A percentile compares a stretch with the other conserved stretches of the same genome.
Conservation (phyloP, 768 basidiomycete genomes). For the Cantharellus anzutake region DNA sequence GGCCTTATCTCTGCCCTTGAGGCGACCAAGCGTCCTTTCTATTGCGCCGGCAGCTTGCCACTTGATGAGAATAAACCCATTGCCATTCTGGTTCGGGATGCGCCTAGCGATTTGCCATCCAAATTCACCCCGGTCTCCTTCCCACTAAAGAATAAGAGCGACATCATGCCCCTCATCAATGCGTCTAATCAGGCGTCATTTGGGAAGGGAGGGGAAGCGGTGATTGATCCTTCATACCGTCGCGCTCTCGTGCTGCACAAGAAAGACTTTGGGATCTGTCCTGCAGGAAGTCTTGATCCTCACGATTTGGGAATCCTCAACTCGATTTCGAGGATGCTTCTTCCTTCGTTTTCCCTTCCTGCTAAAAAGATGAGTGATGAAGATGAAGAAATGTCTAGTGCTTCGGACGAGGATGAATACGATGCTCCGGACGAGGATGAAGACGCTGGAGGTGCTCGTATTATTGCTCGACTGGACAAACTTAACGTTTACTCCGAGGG, state of each 20-base stretch:
- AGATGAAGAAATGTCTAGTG: no score
- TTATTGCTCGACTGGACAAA: conserved; percentile 1
- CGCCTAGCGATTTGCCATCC: no score
- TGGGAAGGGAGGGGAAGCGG: not conserved
- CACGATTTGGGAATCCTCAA: not conserved
- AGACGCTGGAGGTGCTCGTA: not conserved
- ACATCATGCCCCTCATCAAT: not conserved
- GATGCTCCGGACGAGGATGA: no score
- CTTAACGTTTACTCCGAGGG: conserved; percentile 14
- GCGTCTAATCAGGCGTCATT: conserved; percentile 1
- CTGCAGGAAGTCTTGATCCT: not conserved
- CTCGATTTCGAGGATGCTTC: not conserved
- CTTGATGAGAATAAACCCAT: not conserved
- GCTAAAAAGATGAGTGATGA: not conserved
- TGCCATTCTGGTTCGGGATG: no score
- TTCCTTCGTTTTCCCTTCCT: not conserved
- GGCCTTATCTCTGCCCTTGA: not conserved
- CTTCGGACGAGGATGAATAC: no score
- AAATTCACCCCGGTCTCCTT: not conserved
- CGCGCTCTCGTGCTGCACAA: conserved; percentile 1
- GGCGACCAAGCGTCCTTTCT: not conserved
- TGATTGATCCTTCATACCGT: conserved; percentile 1
- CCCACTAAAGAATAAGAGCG: not conserved
- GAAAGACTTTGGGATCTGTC: conserved; percentile 1
- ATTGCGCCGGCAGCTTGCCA: not conserved